Evolutionary conservation across 225 moss, liverwort and hornwort genomes (phyloP), one percentile per base, ranked within the genome.

Genomic region (Asterella californica): DNA sequence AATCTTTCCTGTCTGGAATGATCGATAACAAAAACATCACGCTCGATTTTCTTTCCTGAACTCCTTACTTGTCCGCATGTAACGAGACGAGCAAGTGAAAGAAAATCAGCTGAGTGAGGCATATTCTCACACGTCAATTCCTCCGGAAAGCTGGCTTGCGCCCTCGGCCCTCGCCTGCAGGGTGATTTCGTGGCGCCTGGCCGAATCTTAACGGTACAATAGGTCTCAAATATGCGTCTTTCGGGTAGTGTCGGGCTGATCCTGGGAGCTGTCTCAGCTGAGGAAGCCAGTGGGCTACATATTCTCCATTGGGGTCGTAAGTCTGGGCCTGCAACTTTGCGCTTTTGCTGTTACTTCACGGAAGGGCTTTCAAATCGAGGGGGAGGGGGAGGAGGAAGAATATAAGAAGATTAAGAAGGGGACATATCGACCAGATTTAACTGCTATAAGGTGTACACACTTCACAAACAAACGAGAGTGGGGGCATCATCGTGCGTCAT

Each of bases 241-340:
- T 92, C 9, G 99, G 99, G 27, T 81, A 86, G 72, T 90, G 83
- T 66, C 99, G 91, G 74, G 88, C 84, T 25, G 76, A 62, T 64
- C 49, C 83, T 42, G 93, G 83, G 12, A 95, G 86, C 29, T 74
- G 75, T 55, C 84, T 85, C 74, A 99, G 82, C 76, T 90, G 88
- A 59, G 95, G 93, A 73, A 99, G 83, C 99, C 99, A 99, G 73
- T 99, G 95, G 1, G 99, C 92, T 24, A 99, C 95, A 38, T 93
- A 99, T 15, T 92, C 91, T 76, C 99, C 99, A 70, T 94, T 82
- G n/a, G 99, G 92, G 66, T 99, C 99, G 75, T 99, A 99, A 48
- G 79, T 95, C 70, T 92, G 90, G 24, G 99, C 87, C 90, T 99
- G 93, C 66, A 17, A 65, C 14, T 15, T 17, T 30, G 5, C 19